These are phyloP conservation scores for Croton setiger DNA, from an alignment of 441 rosid genomes.

Conservation along the genomic window DNA sequence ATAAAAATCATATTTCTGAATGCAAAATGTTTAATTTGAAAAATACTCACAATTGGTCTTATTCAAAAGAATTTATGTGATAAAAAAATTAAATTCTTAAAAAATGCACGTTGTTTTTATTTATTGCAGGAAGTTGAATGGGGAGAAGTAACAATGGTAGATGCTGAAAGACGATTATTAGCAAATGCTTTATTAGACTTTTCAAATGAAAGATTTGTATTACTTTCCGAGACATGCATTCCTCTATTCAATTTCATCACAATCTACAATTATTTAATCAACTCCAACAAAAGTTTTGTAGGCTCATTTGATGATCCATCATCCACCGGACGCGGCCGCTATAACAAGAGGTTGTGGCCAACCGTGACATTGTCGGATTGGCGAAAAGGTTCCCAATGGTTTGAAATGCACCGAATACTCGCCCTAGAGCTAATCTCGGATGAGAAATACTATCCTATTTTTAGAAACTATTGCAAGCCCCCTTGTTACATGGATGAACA, in stretches of 20 bases:
- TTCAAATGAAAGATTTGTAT: conserved; percentile 35
- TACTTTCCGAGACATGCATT: conserved; percentile 42
- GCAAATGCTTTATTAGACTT: conserved; percentile 38
- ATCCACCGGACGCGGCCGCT: conserved; percentile 34
- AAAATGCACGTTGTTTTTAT: neutral
- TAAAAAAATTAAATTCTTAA: neutral
- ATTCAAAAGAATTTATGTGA: too few relatives aligned
- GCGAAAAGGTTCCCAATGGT: conserved; percentile 51
- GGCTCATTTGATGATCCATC: conserved; percentile 40
- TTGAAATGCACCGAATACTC: conserved; percentile 31
- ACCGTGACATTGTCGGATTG: conserved; percentile 30
- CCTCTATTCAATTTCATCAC: conserved; percentile 41
- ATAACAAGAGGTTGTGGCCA: conserved; percentile 41
- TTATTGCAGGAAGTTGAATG: conserved; percentile 33
- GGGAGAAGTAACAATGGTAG: conserved; percentile 41
- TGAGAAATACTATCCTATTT: conserved; percentile 18
- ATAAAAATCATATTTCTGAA: too few relatives aligned
- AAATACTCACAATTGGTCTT: too few relatives aligned
- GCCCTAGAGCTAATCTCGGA: conserved; percentile 24
- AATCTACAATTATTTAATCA: conserved; percentile 30
- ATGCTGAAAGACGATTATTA: conserved; percentile 40
- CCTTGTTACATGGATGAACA: conserved; percentile 21
- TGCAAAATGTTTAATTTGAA: too few relatives aligned
- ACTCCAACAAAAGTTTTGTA: conserved; percentile 30
- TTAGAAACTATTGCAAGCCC: conserved; percentile 15